phyloP scores from a whole-genome alignment of 495 filamentous ascomycete species.

The Neurospora sublineolata region DNA sequence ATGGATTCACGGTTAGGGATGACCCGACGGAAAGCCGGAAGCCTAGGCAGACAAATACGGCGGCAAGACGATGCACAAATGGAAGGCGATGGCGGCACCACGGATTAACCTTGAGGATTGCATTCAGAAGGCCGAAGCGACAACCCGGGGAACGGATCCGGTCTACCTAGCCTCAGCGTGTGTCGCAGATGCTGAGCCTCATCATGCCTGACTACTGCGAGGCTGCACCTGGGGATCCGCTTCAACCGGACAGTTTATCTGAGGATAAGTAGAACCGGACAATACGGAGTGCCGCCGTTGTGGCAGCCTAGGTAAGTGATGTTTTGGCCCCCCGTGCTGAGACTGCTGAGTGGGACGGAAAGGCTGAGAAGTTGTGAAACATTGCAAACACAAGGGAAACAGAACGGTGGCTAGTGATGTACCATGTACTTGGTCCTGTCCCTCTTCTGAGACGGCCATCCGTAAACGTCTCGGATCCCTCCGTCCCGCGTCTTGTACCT shows the following conservation, averaged over 20 bases:
- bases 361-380: background rate
- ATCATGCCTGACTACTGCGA: background rate
- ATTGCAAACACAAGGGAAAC: background rate
- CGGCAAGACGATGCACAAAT: background rate
- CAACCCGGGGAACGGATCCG: background rate
- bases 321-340: background rate
- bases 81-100: background rate
- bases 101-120: background rate
- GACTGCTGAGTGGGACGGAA: background rate
- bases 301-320: background rate
- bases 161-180: background rate
- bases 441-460: background rate
- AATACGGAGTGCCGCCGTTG: background rate
- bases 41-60: background rate
- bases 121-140: background rate
- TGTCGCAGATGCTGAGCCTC: background rate
- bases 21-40: background rate
- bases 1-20: background rate
- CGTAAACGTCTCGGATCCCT: background rate
- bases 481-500: background rate
- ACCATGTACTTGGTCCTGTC: background rate
- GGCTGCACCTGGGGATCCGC: background rate
- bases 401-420: background rate
- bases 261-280: background rate
- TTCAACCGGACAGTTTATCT: background rate